Conservation (phyloP, 2,329 filamentous ascomycete species). For the Sclerotinia sclerotiorum region DNA sequence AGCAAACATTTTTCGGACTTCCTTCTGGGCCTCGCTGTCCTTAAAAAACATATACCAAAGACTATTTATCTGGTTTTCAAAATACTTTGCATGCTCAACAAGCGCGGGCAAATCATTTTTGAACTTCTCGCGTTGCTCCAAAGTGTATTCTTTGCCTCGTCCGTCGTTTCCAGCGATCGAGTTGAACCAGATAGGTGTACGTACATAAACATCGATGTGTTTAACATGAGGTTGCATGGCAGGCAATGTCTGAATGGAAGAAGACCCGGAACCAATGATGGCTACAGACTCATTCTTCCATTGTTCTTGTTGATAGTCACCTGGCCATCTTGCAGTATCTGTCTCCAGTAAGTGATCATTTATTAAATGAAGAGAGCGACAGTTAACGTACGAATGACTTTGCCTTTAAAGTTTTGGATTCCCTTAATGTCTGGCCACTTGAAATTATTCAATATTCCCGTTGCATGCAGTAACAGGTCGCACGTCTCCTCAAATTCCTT, state of each 20-base stretch:
- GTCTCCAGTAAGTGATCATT: background rate
- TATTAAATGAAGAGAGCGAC: background rate
- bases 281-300: constrained; percentile 41
- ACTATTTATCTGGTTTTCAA: constrained; percentile 47
- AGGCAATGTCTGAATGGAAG: constrained; percentile 42
- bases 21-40: constrained; percentile 44
- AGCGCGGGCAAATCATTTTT: constrained; percentile 42
- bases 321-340: constrained; percentile 49
- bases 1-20: constrained; percentile 43
- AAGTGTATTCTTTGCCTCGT: constrained; percentile 46
- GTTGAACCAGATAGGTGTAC: constrained; percentile 51
- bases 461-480: constrained; percentile 34
- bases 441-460: constrained; percentile 35
- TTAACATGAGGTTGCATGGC: constrained; percentile 45
- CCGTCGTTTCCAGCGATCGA: constrained; percentile 49
- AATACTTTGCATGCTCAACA: constrained; percentile 31
- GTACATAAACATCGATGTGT: constrained; percentile 51
- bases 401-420: constrained; percentile 48
- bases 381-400: constrained; percentile 44
- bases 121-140: constrained; percentile 46
- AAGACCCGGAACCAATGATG: constrained; percentile 45
- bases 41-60: constrained; percentile 49
- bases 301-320: constrained; percentile 36
- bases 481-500: constrained; percentile 34
- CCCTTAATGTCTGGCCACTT: constrained; percentile 52